These are phyloP conservation scores for Mycena sp. DNA, from an alignment of 1,284 basidiomycete species.

Conservation along the genomic window DNA sequence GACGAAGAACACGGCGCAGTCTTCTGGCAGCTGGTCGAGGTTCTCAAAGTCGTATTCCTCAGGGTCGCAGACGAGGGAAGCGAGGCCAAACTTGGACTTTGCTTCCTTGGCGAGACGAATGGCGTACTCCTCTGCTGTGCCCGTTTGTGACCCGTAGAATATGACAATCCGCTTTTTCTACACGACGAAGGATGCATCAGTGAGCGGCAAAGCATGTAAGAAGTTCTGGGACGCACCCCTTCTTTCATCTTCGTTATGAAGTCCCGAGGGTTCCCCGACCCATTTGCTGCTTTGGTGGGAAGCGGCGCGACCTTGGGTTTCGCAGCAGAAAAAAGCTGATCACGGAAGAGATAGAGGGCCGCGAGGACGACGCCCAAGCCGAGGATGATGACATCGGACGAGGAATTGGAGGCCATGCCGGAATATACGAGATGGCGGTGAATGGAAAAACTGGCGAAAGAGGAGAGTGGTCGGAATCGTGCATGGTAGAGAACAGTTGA, in stretches of 20 bases:
- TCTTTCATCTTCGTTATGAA: slow-evolving; percentile 93
- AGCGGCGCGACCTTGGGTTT: slow-evolving; percentile 65
- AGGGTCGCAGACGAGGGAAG: slow-evolving; percentile 93
- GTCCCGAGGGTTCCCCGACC: slow-evolving; percentile 85
- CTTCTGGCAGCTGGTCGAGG: slow-evolving; percentile 89
- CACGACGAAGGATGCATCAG: slow-evolving; percentile 23
- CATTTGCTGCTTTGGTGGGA: slow-evolving; percentile 60
- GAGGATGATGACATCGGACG: slow-evolving; percentile 76
- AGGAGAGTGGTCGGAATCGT: slow-evolving; percentile 32
- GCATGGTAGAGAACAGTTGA: slow-evolving; percentile 34
- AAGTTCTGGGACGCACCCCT: slow-evolving; percentile 64
- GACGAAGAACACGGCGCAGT: slow-evolving; percentile 91
- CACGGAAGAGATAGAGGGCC: slow-evolving; percentile 81
- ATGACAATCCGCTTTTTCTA: slow-evolving; percentile 96
- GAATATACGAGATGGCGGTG: slow-evolving; percentile 43
- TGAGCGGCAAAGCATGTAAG: background rate
- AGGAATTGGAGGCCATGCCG: slow-evolving; percentile 58
- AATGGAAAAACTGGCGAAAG: slow-evolving; percentile 49
- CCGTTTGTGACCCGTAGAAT: slow-evolving; percentile 97
- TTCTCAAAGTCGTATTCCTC: slow-evolving; percentile 99
- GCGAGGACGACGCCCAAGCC: slow-evolving; percentile 76
- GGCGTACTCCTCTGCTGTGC: slow-evolving; percentile 96
- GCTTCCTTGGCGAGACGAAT: slow-evolving; percentile 94
- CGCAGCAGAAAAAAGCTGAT: slow-evolving; percentile 72
- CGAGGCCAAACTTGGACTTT: slow-evolving; percentile 92